Evolutionary conservation across 1,284 basidiomycete genomes (phyloP).

Genomic region (Cryptococcus floricola): DNA sequence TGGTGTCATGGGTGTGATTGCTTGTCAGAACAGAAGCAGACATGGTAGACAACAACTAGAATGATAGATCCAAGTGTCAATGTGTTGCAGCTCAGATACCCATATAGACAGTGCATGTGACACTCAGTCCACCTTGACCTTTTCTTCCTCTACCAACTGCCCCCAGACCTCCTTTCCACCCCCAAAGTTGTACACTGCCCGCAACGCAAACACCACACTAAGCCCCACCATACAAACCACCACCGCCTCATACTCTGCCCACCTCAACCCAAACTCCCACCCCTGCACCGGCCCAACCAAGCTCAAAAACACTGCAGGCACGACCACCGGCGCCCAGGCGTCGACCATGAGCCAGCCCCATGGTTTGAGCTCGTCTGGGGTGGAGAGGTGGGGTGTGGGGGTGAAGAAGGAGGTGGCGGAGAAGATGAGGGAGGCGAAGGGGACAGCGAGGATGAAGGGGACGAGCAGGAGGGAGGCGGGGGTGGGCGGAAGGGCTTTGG

Average conservation of each 20-base stretch:
- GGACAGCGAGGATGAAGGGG: conserved; percentile 46
- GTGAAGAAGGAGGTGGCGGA: conserved; percentile 40
- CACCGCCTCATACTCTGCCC: conserved; percentile 30
- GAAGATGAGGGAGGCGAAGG: conserved; percentile 42
- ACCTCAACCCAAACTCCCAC: conserved; percentile 29
- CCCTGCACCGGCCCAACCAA: conserved; percentile 41
- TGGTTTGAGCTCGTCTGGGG: conserved; percentile 40
- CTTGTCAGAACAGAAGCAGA: too few relatives aligned
- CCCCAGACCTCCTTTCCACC: conserved; percentile 16
- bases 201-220: conserved; percentile 24
- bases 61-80: neutral
- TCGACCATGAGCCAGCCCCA: conserved; percentile 45
- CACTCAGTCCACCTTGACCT: conserved; percentile 18
- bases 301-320: conserved; percentile 35
- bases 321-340: conserved; percentile 38
- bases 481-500: conserved; percentile 28
- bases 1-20: too few relatives aligned
- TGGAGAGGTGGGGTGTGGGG: conserved; percentile 25
- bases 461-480: conserved; percentile 40
- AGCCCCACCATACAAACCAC: conserved; percentile 29
- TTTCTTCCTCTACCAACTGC: too few relatives aligned
- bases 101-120: neutral
- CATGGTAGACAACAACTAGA: too few relatives aligned
- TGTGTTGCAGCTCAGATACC: too few relatives aligned
- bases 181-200: conserved; percentile 41